A percentile compares a stretch with the other conserved stretches of the same genome.
phyloP scores from a whole-genome alignment of 129 eudicot genomes.

The Centaurea solstitialis region DNA sequence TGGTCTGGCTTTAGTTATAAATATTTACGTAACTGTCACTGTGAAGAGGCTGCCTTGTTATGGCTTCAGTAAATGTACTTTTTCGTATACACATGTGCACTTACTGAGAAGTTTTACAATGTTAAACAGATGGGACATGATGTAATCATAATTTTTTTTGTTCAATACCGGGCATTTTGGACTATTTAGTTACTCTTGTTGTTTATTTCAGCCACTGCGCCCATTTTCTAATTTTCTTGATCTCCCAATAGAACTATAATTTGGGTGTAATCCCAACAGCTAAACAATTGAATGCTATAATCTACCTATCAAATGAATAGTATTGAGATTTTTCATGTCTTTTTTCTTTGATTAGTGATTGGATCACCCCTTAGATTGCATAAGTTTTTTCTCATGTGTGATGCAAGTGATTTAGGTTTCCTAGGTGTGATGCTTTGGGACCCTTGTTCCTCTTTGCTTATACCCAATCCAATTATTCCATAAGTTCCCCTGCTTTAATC shows the following conservation, averaged over 20 bases:
- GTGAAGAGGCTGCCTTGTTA: conserved; percentile 1
- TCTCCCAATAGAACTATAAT: neutral
- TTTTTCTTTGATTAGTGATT: conserved; percentile 12
- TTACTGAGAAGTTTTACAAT: neutral
- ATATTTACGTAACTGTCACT: neutral
- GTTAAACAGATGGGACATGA: neutral
- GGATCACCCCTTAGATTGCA: conserved; percentile 13
- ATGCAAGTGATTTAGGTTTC: neutral
- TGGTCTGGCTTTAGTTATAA: neutral
- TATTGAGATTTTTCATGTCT: neutral
- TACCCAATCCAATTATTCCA: neutral
- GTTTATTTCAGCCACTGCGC: neutral
- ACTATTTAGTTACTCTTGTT: neutral
- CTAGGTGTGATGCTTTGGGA: conserved; percentile 11
- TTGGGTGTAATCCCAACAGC: conserved; percentile 1
- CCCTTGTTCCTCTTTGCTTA: neutral
- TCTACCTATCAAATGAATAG: neutral
- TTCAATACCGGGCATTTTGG: neutral
- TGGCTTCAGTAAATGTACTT: neutral
- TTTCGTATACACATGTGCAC: neutral
- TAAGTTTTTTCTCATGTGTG: neutral
- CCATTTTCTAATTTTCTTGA: conserved; percentile 12
- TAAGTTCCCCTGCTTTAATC: conserved; percentile 16
- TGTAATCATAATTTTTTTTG: neutral
- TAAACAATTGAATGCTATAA: neutral